These are phyloP conservation scores for Suillus ampliporus DNA, from an alignment of 768 basidiomycete genomes.

Conservation along the genomic window DNA sequence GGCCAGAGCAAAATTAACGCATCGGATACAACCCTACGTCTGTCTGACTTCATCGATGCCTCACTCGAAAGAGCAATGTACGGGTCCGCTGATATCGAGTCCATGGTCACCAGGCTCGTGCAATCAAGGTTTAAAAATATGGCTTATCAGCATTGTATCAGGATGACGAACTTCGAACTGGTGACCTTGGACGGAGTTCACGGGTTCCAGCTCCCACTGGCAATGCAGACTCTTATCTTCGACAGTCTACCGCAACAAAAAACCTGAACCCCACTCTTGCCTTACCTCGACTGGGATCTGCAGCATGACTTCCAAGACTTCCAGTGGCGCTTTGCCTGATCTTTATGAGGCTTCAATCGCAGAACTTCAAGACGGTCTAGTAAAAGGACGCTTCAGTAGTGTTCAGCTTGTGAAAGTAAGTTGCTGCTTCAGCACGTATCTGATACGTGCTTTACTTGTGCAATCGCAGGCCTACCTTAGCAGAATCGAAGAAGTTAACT, in stretches of 20 bases:
- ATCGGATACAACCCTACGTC: neutral
- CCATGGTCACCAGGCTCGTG: neutral
- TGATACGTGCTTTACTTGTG: neutral
- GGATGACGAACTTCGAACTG: neutral
- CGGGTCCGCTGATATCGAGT: neutral
- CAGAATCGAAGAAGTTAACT: conserved; percentile 45
- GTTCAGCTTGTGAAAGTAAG: conserved; percentile 43
- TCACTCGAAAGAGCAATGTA: neutral
- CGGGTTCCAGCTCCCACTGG: neutral
- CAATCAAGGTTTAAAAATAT: conserved; percentile 2
- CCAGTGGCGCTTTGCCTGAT: conserved; percentile 33
- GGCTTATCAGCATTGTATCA: conserved; percentile 2
- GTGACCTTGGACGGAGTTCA: neutral
- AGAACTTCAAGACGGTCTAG: conserved; percentile 41
- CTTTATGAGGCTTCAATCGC: conserved; percentile 42
- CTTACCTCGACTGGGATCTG: neutral
- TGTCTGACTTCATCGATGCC: neutral
- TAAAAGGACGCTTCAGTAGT: conserved; percentile 36
- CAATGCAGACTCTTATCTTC: neutral
- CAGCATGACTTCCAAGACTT: neutral
- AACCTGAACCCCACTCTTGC: neutral
- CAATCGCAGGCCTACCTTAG: conserved; percentile 39
- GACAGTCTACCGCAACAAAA: neutral
- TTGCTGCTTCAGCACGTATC: neutral
- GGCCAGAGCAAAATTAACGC: no score